A percentile compares a stretch with the other conserved stretches of the same genome.
Evolutionary conservation across 257 asterid species (phyloP).

Genomic region (Apocynum venetum): DNA sequence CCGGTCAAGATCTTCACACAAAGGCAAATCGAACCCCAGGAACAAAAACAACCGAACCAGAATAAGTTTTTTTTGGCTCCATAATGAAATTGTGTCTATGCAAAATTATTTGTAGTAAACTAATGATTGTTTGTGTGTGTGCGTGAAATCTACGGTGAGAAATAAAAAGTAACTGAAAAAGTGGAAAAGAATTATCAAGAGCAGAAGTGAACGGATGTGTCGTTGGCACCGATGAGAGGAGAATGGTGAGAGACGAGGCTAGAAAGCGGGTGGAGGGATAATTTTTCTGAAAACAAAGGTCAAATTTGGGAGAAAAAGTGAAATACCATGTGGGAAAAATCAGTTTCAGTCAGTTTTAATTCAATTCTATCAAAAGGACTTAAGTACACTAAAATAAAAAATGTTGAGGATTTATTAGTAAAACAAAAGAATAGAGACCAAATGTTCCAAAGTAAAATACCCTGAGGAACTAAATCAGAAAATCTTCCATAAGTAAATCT

Average conservation of each 20-base stretch:
- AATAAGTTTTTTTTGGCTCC: conserved; percentile 63
- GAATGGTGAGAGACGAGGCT: conserved; percentile 25
- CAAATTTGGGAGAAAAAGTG: too few relatives aligned
- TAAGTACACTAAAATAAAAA: too few relatives aligned
- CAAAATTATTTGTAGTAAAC: not conserved
- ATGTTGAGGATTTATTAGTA: too few relatives aligned
- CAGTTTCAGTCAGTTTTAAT: too few relatives aligned
- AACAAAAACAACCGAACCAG: conserved; percentile 58
- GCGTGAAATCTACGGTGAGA: not conserved
- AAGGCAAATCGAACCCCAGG: conserved; percentile 74
- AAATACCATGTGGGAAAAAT: too few relatives aligned
- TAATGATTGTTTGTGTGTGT: not conserved
- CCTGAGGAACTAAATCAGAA: too few relatives aligned
- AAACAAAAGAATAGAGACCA: too few relatives aligned
- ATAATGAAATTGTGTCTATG: conserved; percentile 25
- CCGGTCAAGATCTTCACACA: conserved; percentile 11
- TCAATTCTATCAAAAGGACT: too few relatives aligned
- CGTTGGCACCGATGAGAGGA: conserved; percentile 78
- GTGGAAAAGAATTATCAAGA: conserved; percentile 35
- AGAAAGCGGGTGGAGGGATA: conserved; percentile 32
- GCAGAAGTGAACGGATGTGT: conserved; percentile 94
- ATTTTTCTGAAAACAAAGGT: not conserved
- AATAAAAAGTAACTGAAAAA: not conserved
- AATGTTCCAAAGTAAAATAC: too few relatives aligned
- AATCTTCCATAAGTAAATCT: too few relatives aligned